These are phyloP conservation scores for Mortierella sp. DNA, from an alignment of 371 early-diverging fungal species.

Conservation along the genomic window DNA sequence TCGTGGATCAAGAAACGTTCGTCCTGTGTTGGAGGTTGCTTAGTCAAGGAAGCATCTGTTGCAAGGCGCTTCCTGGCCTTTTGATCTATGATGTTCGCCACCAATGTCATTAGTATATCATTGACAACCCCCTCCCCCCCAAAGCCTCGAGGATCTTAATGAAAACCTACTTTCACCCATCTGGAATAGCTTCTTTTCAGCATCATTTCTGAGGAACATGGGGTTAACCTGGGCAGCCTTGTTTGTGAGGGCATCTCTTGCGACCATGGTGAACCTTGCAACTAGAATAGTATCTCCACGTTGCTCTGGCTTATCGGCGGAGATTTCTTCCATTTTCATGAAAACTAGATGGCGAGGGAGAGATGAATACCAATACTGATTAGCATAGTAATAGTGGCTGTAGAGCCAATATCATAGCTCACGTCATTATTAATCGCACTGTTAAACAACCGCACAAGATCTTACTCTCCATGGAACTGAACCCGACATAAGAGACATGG, in stretches of 20 bases:
- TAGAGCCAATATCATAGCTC: neutral
- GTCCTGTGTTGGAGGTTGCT: slow-evolving; percentile 84
- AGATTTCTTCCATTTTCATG: slow-evolving; percentile 76
- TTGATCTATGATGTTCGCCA: slow-evolving; percentile 73
- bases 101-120: slow-evolving; percentile 58
- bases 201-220: slow-evolving; percentile 76
- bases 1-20: slow-evolving; percentile 88
- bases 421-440: no score
- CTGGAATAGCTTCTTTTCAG: slow-evolving; percentile 79
- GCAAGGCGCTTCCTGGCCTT: slow-evolving; percentile 77
- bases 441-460: neutral
- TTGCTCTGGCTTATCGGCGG: slow-evolving; percentile 18
- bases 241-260: slow-evolving; percentile 79
- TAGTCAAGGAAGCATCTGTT: slow-evolving; percentile 69
- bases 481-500: slow-evolving; percentile 87
- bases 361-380: neutral
- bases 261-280: slow-evolving; percentile 95
- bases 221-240: slow-evolving; percentile 84
- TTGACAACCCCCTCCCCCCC: no score
- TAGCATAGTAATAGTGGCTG: neutral
- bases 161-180: slow-evolving; percentile 68
- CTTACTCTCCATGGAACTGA: slow-evolving; percentile 86
- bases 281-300: slow-evolving; percentile 71
- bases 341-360: slow-evolving; percentile 60
- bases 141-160: neutral